These are phyloP conservation scores for Jatropha multifida DNA, from an alignment of 441 rosid genomes.

Conservation along the genomic window DNA sequence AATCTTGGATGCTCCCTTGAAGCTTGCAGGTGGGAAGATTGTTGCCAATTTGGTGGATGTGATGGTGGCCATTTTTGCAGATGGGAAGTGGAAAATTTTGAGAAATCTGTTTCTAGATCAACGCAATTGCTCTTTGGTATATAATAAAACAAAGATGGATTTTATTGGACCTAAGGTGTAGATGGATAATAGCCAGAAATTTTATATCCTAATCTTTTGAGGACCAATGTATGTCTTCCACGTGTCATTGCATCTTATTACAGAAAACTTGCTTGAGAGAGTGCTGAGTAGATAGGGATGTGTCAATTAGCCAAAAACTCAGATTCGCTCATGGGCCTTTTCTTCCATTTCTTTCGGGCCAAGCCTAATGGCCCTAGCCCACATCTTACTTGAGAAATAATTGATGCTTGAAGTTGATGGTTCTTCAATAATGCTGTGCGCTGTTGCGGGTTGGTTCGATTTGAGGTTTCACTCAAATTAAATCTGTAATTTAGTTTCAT, in stretches of 20 bases:
- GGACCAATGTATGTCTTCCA: slow-evolving; percentile 2
- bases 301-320: too few species aligned
- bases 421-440: too few species aligned
- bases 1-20: slow-evolving; percentile 1
- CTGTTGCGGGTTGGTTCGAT: too few species aligned
- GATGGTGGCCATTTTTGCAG: slow-evolving; percentile 15
- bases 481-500: too few species aligned
- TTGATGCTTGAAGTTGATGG: too few species aligned
- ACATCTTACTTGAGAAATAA: neutral
- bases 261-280: neutral
- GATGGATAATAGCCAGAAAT: neutral
- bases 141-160: neutral
- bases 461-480: too few species aligned
- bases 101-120: neutral
- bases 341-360: neutral
- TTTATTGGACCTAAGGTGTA: neutral
- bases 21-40: slow-evolving; percentile 7
- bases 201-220: slow-evolving; percentile 13
- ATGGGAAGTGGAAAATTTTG: neutral
- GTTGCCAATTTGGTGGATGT: slow-evolving; percentile 13
- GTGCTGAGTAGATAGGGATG: too few species aligned
- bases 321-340: neutral
- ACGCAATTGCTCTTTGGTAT: neutral
- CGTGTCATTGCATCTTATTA: slow-evolving; percentile 5
- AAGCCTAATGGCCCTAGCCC: neutral